These are phyloP conservation scores for Fallopia convolvulus DNA, from an alignment of 148 eudicot species.

Conservation along the genomic window DNA sequence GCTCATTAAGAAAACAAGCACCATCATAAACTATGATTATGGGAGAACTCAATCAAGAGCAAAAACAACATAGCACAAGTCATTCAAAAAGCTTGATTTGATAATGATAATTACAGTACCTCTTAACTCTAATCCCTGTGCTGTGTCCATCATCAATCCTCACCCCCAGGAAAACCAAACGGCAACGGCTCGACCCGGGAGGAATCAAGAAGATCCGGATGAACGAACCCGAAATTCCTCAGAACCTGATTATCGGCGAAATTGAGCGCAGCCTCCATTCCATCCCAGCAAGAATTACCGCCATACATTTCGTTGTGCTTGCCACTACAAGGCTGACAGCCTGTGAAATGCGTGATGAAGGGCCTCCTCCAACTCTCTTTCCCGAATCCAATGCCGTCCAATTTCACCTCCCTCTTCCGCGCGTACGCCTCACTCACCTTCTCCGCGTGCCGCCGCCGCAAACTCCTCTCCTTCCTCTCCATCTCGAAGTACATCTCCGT, in stretches of 20 bases:
- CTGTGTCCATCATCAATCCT: neutral
- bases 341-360: constrained; percentile 88
- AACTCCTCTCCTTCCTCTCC: constrained; percentile 23
- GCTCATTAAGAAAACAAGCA: too few species aligned
- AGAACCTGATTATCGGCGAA: constrained; percentile 88
- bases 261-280: constrained; percentile 57
- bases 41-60: too few species aligned
- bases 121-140: neutral
- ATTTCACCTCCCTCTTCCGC: constrained; percentile 23
- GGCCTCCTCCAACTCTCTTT: constrained; percentile 49
- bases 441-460: constrained; percentile 65
- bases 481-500: constrained; percentile 26
- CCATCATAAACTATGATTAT: too few species aligned
- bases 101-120: too few species aligned
- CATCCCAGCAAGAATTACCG: constrained; percentile 44
- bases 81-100: neutral
- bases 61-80: neutral
- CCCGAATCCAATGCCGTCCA: constrained; percentile 30
- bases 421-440: constrained; percentile 40
- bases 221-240: constrained; percentile 52
- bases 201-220: constrained; percentile 39
- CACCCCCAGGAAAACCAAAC: neutral
- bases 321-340: constrained; percentile 95
- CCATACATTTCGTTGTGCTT: constrained; percentile 48
- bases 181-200: constrained; percentile 40